Percentiles rank a stretch among this genome's conserved stretches.
Evolutionary conservation across 164 flowering plant genomes (phyloP).

Genomic region (Piper betle): DNA sequence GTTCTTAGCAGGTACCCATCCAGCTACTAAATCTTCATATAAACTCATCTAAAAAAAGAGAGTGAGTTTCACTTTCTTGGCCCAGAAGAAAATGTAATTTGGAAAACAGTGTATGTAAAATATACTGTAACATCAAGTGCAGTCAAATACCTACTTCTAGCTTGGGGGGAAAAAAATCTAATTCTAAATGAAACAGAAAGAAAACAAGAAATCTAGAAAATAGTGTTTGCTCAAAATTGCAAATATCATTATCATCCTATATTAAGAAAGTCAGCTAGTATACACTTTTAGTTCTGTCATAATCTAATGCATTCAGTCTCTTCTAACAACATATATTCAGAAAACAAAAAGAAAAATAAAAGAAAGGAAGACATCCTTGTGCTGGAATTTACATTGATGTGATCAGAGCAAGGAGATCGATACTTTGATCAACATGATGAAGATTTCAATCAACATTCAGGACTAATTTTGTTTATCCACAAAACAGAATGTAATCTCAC

Average conservation of each 20-base stretch:
- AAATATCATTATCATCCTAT: too few relatives aligned
- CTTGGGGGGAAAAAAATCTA: too few relatives aligned
- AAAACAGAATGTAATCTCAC: too few relatives aligned
- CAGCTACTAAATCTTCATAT: conserved; percentile 97
- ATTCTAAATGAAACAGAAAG: too few relatives aligned
- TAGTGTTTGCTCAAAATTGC: neutral
- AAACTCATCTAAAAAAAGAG: conserved; percentile 67
- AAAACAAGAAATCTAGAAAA: neutral
- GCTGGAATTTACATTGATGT: neutral
- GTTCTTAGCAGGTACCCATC: conserved; percentile 97
- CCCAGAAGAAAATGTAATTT: neutral
- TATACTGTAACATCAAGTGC: too few relatives aligned
- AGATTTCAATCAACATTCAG: too few relatives aligned
- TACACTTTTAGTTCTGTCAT: neutral
- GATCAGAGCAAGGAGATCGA: neutral
- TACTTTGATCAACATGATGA: too few relatives aligned
- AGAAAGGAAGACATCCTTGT: too few relatives aligned
- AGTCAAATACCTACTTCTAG: too few relatives aligned
- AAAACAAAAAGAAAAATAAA: too few relatives aligned
- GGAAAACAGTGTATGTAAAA: too few relatives aligned
- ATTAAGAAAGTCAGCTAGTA: neutral
- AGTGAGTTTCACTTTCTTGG: conserved; percentile 3
- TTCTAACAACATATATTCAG: neutral
- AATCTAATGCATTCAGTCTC: neutral
- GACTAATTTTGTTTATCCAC: too few relatives aligned